Conservation (phyloP, 305 asterid genomes). For the Rubia tinctorum region DNA sequence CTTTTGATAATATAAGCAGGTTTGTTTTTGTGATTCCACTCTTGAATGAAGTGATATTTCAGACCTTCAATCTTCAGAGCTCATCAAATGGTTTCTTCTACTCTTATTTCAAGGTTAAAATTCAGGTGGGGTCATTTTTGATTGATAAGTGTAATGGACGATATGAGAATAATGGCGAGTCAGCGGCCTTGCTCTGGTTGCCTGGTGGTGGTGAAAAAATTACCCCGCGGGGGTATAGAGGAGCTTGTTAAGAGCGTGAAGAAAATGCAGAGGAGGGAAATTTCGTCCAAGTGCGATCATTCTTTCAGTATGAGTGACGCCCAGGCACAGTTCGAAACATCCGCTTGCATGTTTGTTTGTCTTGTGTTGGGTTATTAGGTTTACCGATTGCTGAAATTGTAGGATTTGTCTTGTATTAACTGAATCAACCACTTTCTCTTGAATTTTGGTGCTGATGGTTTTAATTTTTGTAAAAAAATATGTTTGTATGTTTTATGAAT, state of each 20-base stretch:
- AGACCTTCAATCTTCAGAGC: background rate
- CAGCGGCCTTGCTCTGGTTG: no score
- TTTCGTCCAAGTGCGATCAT: no score
- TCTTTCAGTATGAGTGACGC: no score
- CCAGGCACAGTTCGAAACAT: conserved; percentile 86
- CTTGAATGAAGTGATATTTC: background rate
- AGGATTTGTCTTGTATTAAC: background rate
- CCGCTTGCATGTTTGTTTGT: no score
- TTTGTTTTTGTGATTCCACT: conserved; percentile 22
- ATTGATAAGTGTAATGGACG: no score
- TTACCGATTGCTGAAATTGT: background rate
- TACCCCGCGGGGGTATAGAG: conserved; percentile 67
- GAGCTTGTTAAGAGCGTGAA: conserved; percentile 91
- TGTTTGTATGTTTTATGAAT: background rate
- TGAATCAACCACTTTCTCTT: background rate
- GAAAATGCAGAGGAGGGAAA: conserved; percentile 95
- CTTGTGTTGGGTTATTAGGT: no score
- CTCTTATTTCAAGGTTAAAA: background rate
- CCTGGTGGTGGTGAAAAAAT: conserved; percentile 68
- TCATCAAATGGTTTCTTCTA: background rate
- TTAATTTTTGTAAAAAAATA: background rate
- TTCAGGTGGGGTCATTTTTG: no score
- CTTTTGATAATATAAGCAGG: conserved; percentile 91
- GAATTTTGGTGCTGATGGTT: background rate
- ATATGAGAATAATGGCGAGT: no score